Evolutionary conservation across 2,329 filamentous ascomycete genomes (phyloP).

Genomic region (Venturia aucupariae): DNA sequence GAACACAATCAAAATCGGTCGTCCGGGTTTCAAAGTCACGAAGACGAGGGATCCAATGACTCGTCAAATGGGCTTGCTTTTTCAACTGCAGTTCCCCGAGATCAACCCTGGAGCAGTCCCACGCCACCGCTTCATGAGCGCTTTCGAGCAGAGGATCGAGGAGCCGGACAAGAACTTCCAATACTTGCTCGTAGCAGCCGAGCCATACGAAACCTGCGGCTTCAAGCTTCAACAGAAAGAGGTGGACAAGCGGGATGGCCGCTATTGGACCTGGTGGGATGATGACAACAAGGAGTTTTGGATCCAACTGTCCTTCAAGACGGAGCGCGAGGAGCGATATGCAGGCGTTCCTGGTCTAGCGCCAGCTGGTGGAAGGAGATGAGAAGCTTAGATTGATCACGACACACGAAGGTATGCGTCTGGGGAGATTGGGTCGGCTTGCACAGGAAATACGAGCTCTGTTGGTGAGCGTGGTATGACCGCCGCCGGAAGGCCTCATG

Average conservation of each 20-base stretch:
- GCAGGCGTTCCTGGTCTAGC: slow-evolving; percentile 57
- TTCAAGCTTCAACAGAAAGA: slow-evolving; percentile 94
- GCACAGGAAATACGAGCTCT: background rate
- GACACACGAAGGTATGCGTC: background rate
- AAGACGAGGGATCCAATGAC: slow-evolving; percentile 87
- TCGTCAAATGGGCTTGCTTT: slow-evolving; percentile 81
- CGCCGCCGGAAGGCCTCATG: background rate
- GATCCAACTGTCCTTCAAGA: slow-evolving; percentile 97
- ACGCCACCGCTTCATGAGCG: slow-evolving; percentile 92
- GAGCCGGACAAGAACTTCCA: slow-evolving; percentile 91
- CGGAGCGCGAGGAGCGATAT: slow-evolving; percentile 88
- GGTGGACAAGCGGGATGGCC: slow-evolving; percentile 78
- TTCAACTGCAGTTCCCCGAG: slow-evolving; percentile 93
- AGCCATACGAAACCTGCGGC: slow-evolving; percentile 94
- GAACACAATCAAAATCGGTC: slow-evolving; percentile 88
- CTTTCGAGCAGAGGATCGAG: slow-evolving; percentile 91
- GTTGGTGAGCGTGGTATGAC: background rate
- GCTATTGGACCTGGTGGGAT: slow-evolving; percentile 93
- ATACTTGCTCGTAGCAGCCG: slow-evolving; percentile 88
- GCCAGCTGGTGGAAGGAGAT: background rate
- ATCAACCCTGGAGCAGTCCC: slow-evolving; percentile 67
- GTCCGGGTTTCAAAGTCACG: slow-evolving; percentile 95
- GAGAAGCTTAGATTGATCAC: background rate
- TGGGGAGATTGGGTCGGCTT: background rate
- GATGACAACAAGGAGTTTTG: slow-evolving; percentile 94